phyloP scores from a whole-genome alignment of 495 filamentous ascomycete genomes.

The Evansstolkia leycettana region DNA sequence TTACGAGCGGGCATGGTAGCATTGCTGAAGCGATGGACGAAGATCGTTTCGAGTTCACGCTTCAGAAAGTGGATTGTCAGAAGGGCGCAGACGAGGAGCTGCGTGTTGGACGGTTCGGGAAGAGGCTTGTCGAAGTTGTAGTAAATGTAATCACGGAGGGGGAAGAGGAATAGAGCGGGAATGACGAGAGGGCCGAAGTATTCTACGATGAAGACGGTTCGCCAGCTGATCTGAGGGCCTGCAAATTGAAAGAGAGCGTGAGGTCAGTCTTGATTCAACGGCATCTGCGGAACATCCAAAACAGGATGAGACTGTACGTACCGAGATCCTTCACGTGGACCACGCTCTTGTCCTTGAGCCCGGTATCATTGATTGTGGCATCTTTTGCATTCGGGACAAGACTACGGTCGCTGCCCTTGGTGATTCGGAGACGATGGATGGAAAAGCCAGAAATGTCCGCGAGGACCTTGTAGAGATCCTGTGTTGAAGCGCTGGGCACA shows the following conservation, averaged over 20 bases:
- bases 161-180: conserved; percentile 59
- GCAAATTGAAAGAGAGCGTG: conserved; percentile 1
- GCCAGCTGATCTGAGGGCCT: conserved; percentile 91
- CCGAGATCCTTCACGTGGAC: conserved; percentile 90
- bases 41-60: conserved; percentile 87
- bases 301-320: conserved; percentile 27
- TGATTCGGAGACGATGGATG: conserved; percentile 54
- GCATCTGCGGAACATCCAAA: too few relatives aligned
- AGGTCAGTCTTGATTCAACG: too few relatives aligned
- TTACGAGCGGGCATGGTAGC: conserved; percentile 83
- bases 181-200: conserved; percentile 91
- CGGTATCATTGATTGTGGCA: conserved; percentile 46
- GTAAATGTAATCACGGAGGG: conserved; percentile 65
- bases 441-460: conserved; percentile 40
- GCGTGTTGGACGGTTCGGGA: conserved; percentile 45
- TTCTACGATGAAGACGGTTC: conserved; percentile 87
- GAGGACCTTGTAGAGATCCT: conserved; percentile 49
- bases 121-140: conserved; percentile 38
- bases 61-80: conserved; percentile 81
- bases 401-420: conserved; percentile 56
- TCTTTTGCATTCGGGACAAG: conserved; percentile 60
- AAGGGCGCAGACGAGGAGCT: conserved; percentile 58
- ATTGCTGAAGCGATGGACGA: conserved; percentile 88
- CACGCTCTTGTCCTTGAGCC: conserved; percentile 54
- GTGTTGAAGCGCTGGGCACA: conserved; percentile 43